Evolutionary conservation across 148 eudicot genomes (phyloP).

Genomic region (Rhododendron ovatum): DNA sequence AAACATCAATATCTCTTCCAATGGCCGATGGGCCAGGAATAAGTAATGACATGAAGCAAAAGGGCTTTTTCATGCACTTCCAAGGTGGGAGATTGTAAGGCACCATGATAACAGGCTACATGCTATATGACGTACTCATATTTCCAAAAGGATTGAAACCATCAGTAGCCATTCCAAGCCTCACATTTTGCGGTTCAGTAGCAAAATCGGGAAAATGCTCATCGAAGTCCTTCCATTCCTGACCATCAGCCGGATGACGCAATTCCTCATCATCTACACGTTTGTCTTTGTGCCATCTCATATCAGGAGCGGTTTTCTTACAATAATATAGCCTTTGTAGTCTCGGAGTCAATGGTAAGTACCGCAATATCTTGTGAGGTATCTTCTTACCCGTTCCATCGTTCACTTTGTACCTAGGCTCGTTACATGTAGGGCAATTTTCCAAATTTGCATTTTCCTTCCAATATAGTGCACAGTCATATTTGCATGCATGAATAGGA

Average conservation of each 20-base stretch:
- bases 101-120: not conserved
- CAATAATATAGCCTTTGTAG: no score
- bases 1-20: not conserved
- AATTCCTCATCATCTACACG: not conserved
- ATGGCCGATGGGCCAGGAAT: not conserved
- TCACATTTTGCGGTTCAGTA: not conserved
- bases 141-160: not conserved
- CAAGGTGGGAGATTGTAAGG: not conserved
- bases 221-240: not conserved
- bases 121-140: not conserved
- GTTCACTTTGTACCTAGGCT: no score
- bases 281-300: not conserved
- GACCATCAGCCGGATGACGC: not conserved
- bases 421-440: no score
- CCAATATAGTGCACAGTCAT: no score
- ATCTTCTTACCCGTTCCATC: not conserved
- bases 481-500: no score
- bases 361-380: not conserved
- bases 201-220: not conserved
- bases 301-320: not conserved
- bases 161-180: not conserved
- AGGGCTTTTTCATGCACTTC: not conserved
- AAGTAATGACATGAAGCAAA: not conserved
- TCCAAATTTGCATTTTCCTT: no score
- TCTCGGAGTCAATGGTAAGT: not conserved